Base-by-base conservation (phyloP, 805 yeast genomes). In the Alloascoidea africana region DNA sequence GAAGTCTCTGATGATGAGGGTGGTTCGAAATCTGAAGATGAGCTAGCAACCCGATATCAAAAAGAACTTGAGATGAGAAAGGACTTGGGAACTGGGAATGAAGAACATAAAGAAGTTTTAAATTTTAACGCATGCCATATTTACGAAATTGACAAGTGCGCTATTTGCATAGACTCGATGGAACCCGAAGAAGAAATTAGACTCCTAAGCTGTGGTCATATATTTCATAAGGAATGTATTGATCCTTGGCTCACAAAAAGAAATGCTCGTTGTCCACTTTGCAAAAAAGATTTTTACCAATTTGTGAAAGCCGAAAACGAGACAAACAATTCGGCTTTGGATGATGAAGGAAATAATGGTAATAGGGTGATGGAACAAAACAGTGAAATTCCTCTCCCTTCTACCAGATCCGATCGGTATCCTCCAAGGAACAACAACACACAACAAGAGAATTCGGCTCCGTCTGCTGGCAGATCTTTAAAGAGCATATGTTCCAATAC, bases 241-340 rank as follows among this genome's bases (percentile, higher is more conserved):
- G 84, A 76, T 47, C 82, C 82, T 2, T 76, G 85, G 85, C 55
- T 76, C 33, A 72, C 66, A 2, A 68, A 68, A 46, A 59, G 83
- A 45, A 64, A 76, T 42, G 83, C 80, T 1, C 75, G 80, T 48
- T 76, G 85, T 51, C 84, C 85, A 5, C 73, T 72, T 65, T 76
- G 85, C 53, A 76, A 76, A 48, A 58, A 80, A 34, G 82, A 76
- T 49, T 75, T 73, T 46, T 68, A 63, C n/a, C n/a, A n/a, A n/a
- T n/a, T n/a, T n/a, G n/a, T n/a, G n/a, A n/a, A n/a, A n/a, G n/a
- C n/a, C n/a, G n/a, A n/a, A n/a, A n/a, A n/a, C n/a, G n/a, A n/a
- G n/a, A n/a, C n/a, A n/a, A n/a, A n/a, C n/a, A n/a, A n/a, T n/a
- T n/a, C n/a, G n/a, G n/a, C n/a, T n/a, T n/a, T n/a, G n/a, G n/a